Conservation (phyloP, 305 asterid genomes). For the Fraxinus ornus region DNA sequence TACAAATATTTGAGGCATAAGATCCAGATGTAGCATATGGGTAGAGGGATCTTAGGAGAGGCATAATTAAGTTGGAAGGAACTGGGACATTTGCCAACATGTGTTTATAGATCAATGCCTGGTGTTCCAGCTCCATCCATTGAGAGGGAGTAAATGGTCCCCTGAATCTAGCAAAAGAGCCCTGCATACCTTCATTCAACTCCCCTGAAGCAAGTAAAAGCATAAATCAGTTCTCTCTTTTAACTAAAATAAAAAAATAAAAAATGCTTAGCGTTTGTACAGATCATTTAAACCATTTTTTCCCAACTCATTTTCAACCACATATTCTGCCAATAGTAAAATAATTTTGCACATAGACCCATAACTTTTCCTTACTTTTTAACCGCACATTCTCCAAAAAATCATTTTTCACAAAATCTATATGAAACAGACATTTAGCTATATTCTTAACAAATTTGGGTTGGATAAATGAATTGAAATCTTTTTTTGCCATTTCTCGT, state of each 20-base stretch:
- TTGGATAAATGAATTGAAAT: no score
- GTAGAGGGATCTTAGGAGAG: conserved; percentile 65
- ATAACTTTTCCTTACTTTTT: no score
- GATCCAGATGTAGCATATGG: conserved; percentile 56
- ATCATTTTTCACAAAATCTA: no score
- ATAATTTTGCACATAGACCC: no score
- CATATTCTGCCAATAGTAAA: neutral
- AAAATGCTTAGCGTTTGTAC: neutral
- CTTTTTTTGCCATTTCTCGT: no score
- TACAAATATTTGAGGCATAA: conserved; percentile 60
- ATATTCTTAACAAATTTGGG: no score
- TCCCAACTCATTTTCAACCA: neutral
- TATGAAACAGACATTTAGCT: no score
- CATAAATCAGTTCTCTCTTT: neutral
- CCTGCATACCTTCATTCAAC: conserved; percentile 29
- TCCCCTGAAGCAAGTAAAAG: conserved; percentile 35
- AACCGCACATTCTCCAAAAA: no score
- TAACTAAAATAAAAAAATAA: conserved; percentile 68
- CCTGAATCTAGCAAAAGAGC: conserved; percentile 3
- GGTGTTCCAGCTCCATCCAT: conserved; percentile 29
- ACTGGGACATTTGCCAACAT: conserved; percentile 71
- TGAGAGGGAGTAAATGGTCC: conserved; percentile 26
- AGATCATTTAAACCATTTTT: neutral
- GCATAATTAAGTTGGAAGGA: conserved; percentile 59
- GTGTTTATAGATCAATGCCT: conserved; percentile 23